Conservation (phyloP, 441 rosid species). For the Viola pubescens region DNA sequence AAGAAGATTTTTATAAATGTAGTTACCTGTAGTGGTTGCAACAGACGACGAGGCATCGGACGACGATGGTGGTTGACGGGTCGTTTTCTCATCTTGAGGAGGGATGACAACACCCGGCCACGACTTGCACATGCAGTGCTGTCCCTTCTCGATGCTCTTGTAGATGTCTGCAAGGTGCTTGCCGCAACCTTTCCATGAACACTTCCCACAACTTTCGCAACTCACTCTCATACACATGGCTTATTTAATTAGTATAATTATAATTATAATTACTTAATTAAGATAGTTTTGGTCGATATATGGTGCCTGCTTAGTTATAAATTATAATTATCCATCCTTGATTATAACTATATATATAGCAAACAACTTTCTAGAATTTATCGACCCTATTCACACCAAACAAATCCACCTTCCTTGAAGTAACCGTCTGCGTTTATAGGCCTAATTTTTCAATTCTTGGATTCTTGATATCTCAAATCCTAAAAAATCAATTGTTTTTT, state of each 20-base stretch:
- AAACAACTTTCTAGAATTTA: too few species aligned
- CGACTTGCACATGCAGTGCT: slow-evolving; percentile 45
- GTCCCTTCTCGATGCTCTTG: slow-evolving; percentile 35
- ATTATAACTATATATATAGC: too few species aligned
- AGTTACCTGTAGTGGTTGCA: slow-evolving; percentile 1
- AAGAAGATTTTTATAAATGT: not conserved
- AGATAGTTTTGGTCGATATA: too few species aligned
- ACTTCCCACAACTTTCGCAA: slow-evolving; percentile 39
- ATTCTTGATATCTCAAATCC: too few species aligned
- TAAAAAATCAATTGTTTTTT: too few species aligned
- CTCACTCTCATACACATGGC: slow-evolving; percentile 38
- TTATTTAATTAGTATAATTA: not conserved
- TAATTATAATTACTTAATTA: too few species aligned
- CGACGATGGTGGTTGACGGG: slow-evolving; percentile 9
- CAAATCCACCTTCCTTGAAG: too few species aligned
- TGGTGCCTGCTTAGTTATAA: too few species aligned
- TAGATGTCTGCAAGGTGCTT: slow-evolving; percentile 30
- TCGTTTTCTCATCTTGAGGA: not conserved
- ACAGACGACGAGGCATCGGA: not conserved
- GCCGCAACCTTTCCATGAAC: slow-evolving; percentile 48
- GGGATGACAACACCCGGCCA: slow-evolving; percentile 44
- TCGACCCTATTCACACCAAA: too few species aligned
- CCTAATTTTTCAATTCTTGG: too few species aligned
- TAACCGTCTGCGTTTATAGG: too few species aligned
- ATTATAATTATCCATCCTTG: too few species aligned